Conservation (phyloP, 2,329 filamentous ascomycete species). For the Blastomyces gilchristii region DNA sequence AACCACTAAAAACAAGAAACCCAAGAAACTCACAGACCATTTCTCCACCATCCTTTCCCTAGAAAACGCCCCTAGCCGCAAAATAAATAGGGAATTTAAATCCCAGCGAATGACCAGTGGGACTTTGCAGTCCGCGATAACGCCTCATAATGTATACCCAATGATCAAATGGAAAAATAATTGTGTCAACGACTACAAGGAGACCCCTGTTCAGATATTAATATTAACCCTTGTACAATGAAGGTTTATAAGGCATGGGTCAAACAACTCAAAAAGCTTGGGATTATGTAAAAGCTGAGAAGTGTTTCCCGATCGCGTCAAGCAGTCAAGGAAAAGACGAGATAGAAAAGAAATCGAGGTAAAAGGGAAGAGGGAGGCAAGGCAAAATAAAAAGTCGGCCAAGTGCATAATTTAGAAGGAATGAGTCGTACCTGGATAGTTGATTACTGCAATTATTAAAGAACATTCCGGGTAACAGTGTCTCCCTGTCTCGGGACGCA, state of each 20-base stretch:
- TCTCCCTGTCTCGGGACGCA: neutral
- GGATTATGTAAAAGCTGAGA: neutral
- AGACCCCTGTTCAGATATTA: neutral
- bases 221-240: neutral
- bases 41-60: neutral
- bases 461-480: neutral
- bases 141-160: neutral
- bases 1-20: neutral
- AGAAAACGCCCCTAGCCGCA: constrained; percentile 1
- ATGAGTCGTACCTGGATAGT: neutral
- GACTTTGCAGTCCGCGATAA: neutral
- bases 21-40: neutral
- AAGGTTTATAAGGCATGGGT: neutral
- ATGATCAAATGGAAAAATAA: neutral
- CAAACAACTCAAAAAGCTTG: neutral
- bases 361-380: neutral
- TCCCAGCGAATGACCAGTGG: neutral
- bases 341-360: neutral
- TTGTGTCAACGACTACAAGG: neutral
- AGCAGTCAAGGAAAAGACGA: neutral
- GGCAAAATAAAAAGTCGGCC: neutral
- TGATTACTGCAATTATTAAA: neutral
- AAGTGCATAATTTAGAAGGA: neutral
- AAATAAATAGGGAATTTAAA: neutral
- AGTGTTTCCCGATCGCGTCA: neutral